Percentiles rank a stretch among this genome's conserved stretches.
These are phyloP conservation scores for Dioscorea dumetorum DNA, from an alignment of 106 monocot species.

Conservation along the genomic window DNA sequence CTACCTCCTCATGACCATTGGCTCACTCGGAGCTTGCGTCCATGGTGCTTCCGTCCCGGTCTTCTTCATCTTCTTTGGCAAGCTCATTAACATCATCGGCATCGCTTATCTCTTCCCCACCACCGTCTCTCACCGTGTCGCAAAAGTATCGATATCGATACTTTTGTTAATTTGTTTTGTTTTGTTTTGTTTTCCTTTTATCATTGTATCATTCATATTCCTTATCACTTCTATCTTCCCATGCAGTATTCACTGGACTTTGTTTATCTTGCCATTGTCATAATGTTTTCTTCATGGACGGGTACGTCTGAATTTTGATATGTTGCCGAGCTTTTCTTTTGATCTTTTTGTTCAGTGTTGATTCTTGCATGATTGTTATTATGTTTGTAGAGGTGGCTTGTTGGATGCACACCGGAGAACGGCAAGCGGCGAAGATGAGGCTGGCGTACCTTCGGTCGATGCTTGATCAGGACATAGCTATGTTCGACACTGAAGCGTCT, in stretches of 20 bases:
- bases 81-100: conserved; percentile 96
- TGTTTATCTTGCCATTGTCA: conserved; percentile 71
- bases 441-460: conserved; percentile 72
- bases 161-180: too few species aligned
- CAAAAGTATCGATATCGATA: conserved; percentile 36
- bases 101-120: conserved; percentile 87
- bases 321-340: too few species aligned
- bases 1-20: conserved; percentile 70
- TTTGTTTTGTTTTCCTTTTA: too few species aligned
- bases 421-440: conserved; percentile 97
- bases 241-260: conserved; percentile 94
- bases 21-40: conserved; percentile 76
- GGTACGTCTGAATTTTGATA: conserved; percentile 31
- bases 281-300: conserved; percentile 89
- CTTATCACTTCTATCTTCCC: not conserved
- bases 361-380: not conserved
- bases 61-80: conserved; percentile 99
- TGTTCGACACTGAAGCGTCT: conserved; percentile 91
- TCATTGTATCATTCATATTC: not conserved
- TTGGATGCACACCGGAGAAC: conserved; percentile 98
- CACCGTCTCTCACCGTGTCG: conserved; percentile 65
- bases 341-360: not conserved
- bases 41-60: conserved; percentile 97
- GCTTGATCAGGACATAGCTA: conserved; percentile 72
- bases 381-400: conserved; percentile 81